These are phyloP conservation scores for Colletotrichum zoysiae DNA, from an alignment of 2,329 filamentous ascomycete species.

Conservation along the genomic window DNA sequence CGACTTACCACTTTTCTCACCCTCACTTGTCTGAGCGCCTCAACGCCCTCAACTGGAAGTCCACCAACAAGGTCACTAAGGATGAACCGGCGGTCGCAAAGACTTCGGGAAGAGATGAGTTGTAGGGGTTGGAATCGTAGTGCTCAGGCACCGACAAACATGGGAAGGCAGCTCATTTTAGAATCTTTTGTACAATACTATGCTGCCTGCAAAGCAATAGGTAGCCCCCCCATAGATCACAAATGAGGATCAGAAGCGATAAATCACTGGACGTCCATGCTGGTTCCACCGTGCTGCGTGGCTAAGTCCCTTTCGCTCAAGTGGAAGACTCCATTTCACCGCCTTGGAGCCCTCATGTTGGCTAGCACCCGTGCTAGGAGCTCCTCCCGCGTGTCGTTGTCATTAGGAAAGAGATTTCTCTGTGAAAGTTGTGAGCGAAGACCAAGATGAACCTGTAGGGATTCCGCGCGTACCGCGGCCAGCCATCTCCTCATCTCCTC, in stretches of 20 bases:
- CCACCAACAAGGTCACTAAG: constrained; percentile 61
- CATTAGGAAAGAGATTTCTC: constrained; percentile 62
- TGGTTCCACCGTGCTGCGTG: background rate
- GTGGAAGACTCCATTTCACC: background rate
- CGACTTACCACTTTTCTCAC: constrained; percentile 98
- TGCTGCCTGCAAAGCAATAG: background rate
- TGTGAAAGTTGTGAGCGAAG: constrained; percentile 46
- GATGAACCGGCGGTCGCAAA: constrained; percentile 68
- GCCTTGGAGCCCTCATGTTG: constrained; percentile 60
- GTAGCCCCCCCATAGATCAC: background rate
- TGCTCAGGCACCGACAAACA: background rate
- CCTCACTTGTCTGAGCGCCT: constrained; percentile 95
- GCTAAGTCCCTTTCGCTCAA: background rate
- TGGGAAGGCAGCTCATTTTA: background rate
- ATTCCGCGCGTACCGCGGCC: constrained; percentile 70
- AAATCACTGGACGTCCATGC: background rate
- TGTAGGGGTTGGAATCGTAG: constrained; percentile 62
- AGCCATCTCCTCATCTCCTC: constrained; percentile 88
- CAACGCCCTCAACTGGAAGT: constrained; percentile 89
- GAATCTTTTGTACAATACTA: constrained; percentile 16
- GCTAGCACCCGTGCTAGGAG: constrained; percentile 60
- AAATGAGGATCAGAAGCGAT: background rate
- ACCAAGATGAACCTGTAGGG: constrained; percentile 8
- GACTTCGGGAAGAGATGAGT: constrained; percentile 79
- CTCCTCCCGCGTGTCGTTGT: constrained; percentile 58